These are phyloP conservation scores for Aspergillus neotritici DNA, from an alignment of 2,329 filamentous ascomycete species.

Conservation along the genomic window DNA sequence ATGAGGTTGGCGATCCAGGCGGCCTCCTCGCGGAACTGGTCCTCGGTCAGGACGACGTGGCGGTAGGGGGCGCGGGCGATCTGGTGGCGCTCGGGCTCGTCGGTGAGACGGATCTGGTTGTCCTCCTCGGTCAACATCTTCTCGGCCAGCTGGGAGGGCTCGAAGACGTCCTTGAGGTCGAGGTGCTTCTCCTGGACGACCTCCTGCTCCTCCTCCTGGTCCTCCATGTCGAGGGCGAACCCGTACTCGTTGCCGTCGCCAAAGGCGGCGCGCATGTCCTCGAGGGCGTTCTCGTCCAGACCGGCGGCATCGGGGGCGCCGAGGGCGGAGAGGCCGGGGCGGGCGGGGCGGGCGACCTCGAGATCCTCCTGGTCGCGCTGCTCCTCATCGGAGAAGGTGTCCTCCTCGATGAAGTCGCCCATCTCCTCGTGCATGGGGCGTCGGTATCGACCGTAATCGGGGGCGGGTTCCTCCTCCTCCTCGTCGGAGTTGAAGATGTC, in stretches of 20 bases:
- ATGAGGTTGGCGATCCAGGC: constrained; percentile 87
- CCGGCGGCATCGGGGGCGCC: constrained; percentile 73
- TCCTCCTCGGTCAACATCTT: constrained; percentile 94
- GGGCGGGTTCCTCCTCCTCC: constrained; percentile 59
- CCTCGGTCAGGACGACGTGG: constrained; percentile 69
- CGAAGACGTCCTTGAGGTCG: constrained; percentile 95
- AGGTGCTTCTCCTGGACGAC: constrained; percentile 75
- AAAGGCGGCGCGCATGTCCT: constrained; percentile 95
- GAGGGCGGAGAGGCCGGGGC: constrained; percentile 61
- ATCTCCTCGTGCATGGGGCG: constrained; percentile 70
- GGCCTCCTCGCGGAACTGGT: constrained; percentile 85
- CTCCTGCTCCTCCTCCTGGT: constrained; percentile 72
- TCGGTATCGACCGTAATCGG: constrained; percentile 48
- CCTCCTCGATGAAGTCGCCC: constrained; percentile 95
- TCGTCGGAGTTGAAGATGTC: constrained; percentile 97
- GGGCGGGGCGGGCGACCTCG: constrained; percentile 76
- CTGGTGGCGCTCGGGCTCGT: constrained; percentile 93
- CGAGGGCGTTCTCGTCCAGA: constrained; percentile 83
- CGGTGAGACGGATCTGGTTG: constrained; percentile 78
- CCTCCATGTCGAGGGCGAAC: constrained; percentile 86
- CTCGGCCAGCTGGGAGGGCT: constrained; percentile 89
- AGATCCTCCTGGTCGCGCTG: constrained; percentile 74
- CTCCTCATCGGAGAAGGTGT: constrained; percentile 83
- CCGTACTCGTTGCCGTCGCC: constrained; percentile 93
- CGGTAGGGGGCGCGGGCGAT: constrained; percentile 85